phyloP scores from a whole-genome alignment of 345 rosid species.

The Excoecaria cochinchinensis region DNA sequence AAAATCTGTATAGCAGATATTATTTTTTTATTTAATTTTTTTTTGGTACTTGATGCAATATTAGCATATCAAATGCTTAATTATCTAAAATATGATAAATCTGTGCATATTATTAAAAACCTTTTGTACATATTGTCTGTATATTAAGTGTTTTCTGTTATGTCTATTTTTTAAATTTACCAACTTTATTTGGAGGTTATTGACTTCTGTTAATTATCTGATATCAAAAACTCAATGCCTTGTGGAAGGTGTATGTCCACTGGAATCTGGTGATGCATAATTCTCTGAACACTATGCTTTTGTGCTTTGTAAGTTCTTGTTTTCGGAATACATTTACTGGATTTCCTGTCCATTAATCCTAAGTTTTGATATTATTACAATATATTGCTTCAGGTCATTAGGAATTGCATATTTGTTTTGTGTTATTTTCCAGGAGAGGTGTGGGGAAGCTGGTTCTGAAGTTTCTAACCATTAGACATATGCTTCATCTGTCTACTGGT shows the following conservation, averaged over 20 bases:
- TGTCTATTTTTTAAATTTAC: neutral
- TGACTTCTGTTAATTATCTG: neutral
- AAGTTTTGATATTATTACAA: neutral
- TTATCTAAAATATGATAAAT: neutral
- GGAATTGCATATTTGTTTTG: neutral
- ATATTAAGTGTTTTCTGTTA: neutral
- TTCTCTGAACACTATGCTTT: neutral
- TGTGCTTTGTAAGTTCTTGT: neutral
- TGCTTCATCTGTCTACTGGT: neutral
- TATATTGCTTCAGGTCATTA: neutral
- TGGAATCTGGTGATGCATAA: neutral
- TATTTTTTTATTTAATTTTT: no score
- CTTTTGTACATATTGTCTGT: neutral
- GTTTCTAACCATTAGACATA: no score
- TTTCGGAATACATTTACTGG: neutral
- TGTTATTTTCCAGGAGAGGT: neutral
- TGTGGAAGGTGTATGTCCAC: neutral
- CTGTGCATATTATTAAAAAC: neutral
- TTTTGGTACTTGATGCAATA: neutral
- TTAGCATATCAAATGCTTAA: neutral
- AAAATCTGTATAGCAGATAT: no score
- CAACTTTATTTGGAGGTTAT: neutral
- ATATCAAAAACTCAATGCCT: neutral
- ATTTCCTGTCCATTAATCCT: neutral
- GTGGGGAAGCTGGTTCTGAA: neutral